phyloP scores from a whole-genome alignment of 2,329 filamentous ascomycete species.

The Fusarium ambrosium region DNA sequence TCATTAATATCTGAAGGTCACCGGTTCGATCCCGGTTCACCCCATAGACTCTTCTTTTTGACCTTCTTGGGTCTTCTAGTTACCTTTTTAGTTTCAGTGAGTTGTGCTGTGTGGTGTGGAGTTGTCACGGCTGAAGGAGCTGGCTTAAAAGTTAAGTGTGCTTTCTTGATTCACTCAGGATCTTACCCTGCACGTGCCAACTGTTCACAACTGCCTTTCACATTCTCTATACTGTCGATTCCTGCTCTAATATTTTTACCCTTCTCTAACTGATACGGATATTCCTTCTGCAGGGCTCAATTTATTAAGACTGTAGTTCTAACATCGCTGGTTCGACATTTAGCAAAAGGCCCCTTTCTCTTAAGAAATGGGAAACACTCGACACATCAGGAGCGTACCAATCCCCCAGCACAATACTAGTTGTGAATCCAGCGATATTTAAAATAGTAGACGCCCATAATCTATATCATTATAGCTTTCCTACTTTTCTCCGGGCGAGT shows the following conservation, averaged over 20 bases:
- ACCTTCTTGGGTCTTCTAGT: neutral
- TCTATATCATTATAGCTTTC: no score
- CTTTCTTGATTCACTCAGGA: neutral
- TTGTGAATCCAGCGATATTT: no score
- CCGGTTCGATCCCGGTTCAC: constrained; percentile 8
- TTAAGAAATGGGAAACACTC: no score
- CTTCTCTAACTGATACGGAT: neutral
- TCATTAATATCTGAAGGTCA: constrained; percentile 6
- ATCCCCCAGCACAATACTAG: no score
- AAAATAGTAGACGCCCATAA: no score
- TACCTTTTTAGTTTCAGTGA: neutral
- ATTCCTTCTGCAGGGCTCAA: no score
- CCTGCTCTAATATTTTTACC: neutral
- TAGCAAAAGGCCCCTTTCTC: no score
- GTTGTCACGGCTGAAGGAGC: neutral
- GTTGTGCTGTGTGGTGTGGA: neutral
- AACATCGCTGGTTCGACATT: no score
- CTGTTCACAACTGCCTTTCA: neutral
- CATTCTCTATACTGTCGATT: neutral
- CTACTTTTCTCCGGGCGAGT: no score
- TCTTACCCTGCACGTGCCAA: neutral
- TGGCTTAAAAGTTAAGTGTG: neutral
- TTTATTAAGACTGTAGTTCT: no score
- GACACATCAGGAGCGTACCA: no score
- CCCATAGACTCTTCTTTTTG: neutral